Evolutionary conservation across 176 grass and related monocot genomes (phyloP), one percentile per base, ranked within the genome.

Genomic region (Zea luxurians): DNA sequence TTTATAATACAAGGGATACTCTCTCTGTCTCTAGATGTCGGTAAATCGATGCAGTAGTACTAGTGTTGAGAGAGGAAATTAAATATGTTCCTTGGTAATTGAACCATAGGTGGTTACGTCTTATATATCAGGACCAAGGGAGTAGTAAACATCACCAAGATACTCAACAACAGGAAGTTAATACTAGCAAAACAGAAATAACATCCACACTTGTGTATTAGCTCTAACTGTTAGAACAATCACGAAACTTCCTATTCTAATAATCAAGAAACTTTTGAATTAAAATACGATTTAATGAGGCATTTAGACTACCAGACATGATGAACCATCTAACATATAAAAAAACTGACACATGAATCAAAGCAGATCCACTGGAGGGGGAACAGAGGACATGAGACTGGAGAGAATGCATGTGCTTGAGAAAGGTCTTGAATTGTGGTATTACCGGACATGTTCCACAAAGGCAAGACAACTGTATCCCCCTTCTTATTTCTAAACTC

Each of bases 391-490:
- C 12, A 78, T 85, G 87, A 79, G 68, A 74, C 57, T 89, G 20
- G 87, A 84, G 53, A 76, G 86, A 76, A 44, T 93, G 57, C 70
- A 82, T 10, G 38, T 27, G 0, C 47, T 87, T 50, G 90, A 87
- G 79, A 84, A 70, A 83, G 65, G 76, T 60, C 63, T 93, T 53
- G 78, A 82, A 43, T 17, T 61, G 20, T 89, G 90, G 84, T 82
- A 84, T 72, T 81, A 66, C 11, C 81, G 76, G 17, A 87, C 53
- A 43, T 58, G 74, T 11, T 84, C 78, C 38, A 76, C 49, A 36
- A 93, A 89, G 84, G 90, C 71, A 74, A 75, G 13, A 74, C 35
- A 37, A 2, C 7, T 66, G 11, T 55, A 40, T 2, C 43, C 50
- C 59, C 52, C 10, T 7, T 71, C 2, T 48, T 41, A 4, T 15